phyloP scores from a whole-genome alignment of 371 early-diverging fungal genomes.

The Rhizopus delemar region DNA sequence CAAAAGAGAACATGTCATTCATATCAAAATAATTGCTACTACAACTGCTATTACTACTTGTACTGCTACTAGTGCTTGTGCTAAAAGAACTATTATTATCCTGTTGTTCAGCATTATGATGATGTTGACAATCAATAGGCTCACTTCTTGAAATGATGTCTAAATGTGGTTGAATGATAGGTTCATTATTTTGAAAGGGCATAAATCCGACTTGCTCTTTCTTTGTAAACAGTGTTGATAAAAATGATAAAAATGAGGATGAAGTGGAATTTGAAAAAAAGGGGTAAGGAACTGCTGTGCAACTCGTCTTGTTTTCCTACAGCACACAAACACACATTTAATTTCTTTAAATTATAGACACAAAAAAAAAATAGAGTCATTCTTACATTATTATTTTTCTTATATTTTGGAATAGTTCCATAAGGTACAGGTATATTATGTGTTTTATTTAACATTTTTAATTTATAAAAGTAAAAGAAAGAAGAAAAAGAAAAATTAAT shows the following conservation, averaged over 20 bases:
- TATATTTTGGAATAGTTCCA: constrained; percentile 33
- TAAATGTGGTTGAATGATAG: constrained; percentile 17
- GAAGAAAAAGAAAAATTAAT: constrained; percentile 1
- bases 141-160: constrained; percentile 11
- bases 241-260: constrained; percentile 21
- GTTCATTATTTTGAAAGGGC: constrained; percentile 16
- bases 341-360: constrained; percentile 1
- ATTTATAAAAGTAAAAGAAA: neutral
- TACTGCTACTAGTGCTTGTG: constrained; percentile 14
- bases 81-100: constrained; percentile 20
- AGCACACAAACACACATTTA: constrained; percentile 6
- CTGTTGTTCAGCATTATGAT: constrained; percentile 5
- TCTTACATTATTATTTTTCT: constrained; percentile 5
- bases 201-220: constrained; percentile 25
- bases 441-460: constrained; percentile 21
- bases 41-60: neutral
- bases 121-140: constrained; percentile 24
- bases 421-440: constrained; percentile 30
- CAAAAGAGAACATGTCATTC: constrained; percentile 8
- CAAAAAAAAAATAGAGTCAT: constrained; percentile 11
- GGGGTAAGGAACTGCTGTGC: constrained; percentile 22
- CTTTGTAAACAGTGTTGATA: constrained; percentile 14
- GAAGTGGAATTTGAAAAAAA: constrained; percentile 19
- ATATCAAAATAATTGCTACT: too few species aligned
- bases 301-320: neutral